Conservation (phyloP, 2,329 filamentous ascomycete genomes). For the Clarireedia hainanense region DNA sequence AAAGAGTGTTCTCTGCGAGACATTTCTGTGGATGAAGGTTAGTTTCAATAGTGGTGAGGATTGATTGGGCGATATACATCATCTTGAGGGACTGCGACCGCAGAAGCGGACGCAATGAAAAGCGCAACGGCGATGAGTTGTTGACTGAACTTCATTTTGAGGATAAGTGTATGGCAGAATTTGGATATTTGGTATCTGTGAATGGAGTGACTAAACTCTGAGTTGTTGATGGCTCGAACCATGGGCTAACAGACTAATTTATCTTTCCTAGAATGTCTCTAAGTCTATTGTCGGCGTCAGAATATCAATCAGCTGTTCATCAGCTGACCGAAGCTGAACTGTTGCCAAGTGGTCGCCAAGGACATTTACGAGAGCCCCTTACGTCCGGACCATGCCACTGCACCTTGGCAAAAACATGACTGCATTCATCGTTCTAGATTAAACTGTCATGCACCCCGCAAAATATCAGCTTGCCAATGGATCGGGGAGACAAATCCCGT, state of each 20-base stretch:
- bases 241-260: no score
- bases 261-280: not conserved
- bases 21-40: not conserved
- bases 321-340: not conserved
- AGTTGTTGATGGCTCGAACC: not conserved
- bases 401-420: not conserved
- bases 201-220: not conserved
- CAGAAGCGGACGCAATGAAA: not conserved
- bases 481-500: not conserved
- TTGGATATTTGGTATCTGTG: no score
- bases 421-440: not conserved
- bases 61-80: not conserved
- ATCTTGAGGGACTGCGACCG: not conserved
- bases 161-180: not conserved
- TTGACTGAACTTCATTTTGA: conserved; percentile 8
- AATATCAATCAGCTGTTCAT: conserved; percentile 3
- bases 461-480: not conserved
- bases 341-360: conserved; percentile 5
- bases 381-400: not conserved
- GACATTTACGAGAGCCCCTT: conserved; percentile 2
- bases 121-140: not conserved
- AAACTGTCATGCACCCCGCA: not conserved
- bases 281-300: not conserved
- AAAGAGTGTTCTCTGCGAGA: not conserved
- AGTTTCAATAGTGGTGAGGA: not conserved